Evolutionary conservation across 192 early-diverging fungal genomes (phyloP).

Genomic region (Glomus cerebriforme): DNA sequence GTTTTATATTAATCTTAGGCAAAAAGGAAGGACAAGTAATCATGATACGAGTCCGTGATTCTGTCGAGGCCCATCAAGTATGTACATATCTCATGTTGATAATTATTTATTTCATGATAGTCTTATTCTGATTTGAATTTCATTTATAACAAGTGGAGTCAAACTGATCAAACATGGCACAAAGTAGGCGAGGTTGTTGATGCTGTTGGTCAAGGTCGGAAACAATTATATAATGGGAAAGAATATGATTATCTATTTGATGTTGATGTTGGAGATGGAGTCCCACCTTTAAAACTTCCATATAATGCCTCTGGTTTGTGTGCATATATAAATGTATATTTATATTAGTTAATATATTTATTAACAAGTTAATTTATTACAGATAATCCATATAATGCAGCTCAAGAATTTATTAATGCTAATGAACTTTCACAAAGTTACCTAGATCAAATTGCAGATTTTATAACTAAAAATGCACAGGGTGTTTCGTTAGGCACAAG

Average conservation of each 20-base stretch:
- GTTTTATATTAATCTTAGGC: constrained; percentile 41
- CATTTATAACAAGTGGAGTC: constrained; percentile 63
- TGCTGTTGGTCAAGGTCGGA: constrained; percentile 71
- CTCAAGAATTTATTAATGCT: constrained; percentile 84
- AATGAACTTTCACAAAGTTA: constrained; percentile 82
- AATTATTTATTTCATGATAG: not conserved
- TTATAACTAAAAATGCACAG: constrained; percentile 86
- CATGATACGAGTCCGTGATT: constrained; percentile 79
- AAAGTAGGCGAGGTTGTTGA: constrained; percentile 96
- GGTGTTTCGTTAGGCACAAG: constrained; percentile 57
- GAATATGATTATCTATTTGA: constrained; percentile 99
- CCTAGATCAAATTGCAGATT: constrained; percentile 92
- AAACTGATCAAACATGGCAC: constrained; percentile 61
- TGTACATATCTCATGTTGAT: not conserved
- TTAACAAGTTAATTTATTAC: constrained; percentile 8
- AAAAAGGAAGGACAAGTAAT: constrained; percentile 81
- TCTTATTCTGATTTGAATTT: not conserved
- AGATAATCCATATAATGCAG: constrained; percentile 94
- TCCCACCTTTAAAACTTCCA: constrained; percentile 85
- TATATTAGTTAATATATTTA: not conserved
- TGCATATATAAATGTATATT: not conserved
- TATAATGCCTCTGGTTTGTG: constrained; percentile 78
- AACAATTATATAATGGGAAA: constrained; percentile 78
- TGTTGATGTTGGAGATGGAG: constrained; percentile 86
- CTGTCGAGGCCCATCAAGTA: constrained; percentile 83